Percentiles rank a stretch among this genome's conserved stretches.
These are phyloP conservation scores for Hymenoscyphus repandus DNA, from an alignment of 2,329 filamentous ascomycete species.

Conservation along the genomic window DNA sequence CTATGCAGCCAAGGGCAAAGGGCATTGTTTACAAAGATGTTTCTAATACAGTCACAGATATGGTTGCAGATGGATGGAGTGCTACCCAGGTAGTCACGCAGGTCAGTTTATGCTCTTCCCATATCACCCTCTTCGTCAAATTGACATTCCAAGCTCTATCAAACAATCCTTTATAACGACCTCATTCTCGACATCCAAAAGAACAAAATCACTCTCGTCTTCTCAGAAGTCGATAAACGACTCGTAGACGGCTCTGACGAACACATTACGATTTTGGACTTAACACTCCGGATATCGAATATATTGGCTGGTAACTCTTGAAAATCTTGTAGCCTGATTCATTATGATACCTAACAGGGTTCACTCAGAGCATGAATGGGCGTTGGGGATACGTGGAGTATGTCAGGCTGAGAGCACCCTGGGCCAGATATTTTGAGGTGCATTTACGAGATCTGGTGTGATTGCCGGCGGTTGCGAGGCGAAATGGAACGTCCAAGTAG, in stretches of 20 bases:
- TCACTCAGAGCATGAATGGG: too few relatives aligned
- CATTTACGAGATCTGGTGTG: too few relatives aligned
- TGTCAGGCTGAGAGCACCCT: too few relatives aligned
- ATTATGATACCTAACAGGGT: too few relatives aligned
- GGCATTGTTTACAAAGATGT: constrained; percentile 67
- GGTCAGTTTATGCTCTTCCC: constrained; percentile 40
- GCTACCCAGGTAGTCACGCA: constrained; percentile 81
- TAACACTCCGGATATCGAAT: constrained; percentile 74
- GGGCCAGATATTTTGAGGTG: too few relatives aligned
- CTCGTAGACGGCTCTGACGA: constrained; percentile 93
- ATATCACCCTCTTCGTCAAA: neutral
- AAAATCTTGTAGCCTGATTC: too few relatives aligned
- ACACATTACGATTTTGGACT: constrained; percentile 82
- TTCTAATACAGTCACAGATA: constrained; percentile 75
- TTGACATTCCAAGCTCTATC: constrained; percentile 59
- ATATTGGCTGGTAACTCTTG: constrained; percentile 44
- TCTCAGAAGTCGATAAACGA: constrained; percentile 92
- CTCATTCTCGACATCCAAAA: constrained; percentile 79
- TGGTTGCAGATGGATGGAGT: constrained; percentile 97
- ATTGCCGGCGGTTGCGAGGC: too few relatives aligned
- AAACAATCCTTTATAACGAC: constrained; percentile 78
- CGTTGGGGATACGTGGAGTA: too few relatives aligned
- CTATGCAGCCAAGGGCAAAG: constrained; percentile 67
- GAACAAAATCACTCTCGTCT: constrained; percentile 81
- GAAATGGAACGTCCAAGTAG: too few relatives aligned